A percentile compares a stretch with the other conserved stretches of the same genome.
These are phyloP conservation scores for Clarireedia paspali DNA, from an alignment of 2,329 filamentous ascomycete genomes.

Conservation along the genomic window DNA sequence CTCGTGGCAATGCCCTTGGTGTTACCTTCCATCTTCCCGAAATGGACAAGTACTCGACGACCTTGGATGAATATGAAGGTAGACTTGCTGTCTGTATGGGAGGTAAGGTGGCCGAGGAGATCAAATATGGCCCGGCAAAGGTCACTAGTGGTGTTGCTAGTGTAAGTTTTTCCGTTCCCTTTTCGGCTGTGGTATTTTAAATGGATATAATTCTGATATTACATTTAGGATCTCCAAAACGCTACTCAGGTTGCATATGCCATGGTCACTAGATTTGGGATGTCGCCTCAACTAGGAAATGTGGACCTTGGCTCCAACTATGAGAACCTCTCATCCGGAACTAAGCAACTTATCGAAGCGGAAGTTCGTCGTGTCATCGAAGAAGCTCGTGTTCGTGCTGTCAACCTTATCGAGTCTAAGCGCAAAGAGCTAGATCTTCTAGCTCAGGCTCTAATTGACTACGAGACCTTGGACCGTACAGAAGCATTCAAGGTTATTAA, in stretches of 20 bases:
- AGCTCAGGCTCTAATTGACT: slow-evolving; percentile 83
- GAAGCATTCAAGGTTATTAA: slow-evolving; percentile 87
- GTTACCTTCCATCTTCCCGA: slow-evolving; percentile 83
- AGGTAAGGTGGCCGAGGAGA: slow-evolving; percentile 83
- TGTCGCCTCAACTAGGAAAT: slow-evolving; percentile 81
- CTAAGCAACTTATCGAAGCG: slow-evolving; percentile 75
- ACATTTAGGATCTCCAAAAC: slow-evolving; percentile 63
- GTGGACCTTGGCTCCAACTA: slow-evolving; percentile 82
- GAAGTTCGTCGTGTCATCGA: slow-evolving; percentile 83
- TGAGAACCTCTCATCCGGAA: slow-evolving; percentile 73
- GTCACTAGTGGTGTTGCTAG: slow-evolving; percentile 82
- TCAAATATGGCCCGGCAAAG: slow-evolving; percentile 84
- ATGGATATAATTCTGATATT: slow-evolving; percentile 25
- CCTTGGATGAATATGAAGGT: slow-evolving; percentile 76
- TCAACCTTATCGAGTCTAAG: slow-evolving; percentile 61
- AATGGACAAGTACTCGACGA: slow-evolving; percentile 85
- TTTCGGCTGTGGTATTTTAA: neutral
- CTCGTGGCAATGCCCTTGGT: slow-evolving; percentile 77
- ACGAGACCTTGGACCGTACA: slow-evolving; percentile 82
- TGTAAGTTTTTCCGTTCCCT: slow-evolving; percentile 40
- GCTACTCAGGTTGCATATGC: slow-evolving; percentile 78
- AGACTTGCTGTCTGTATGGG: slow-evolving; percentile 75
- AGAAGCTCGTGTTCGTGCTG: slow-evolving; percentile 70
- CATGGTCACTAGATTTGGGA: slow-evolving; percentile 85
- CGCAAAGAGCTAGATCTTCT: slow-evolving; percentile 81